phyloP scores from a whole-genome alignment of 305 asterid genomes.

The Fraxinus albicans region DNA sequence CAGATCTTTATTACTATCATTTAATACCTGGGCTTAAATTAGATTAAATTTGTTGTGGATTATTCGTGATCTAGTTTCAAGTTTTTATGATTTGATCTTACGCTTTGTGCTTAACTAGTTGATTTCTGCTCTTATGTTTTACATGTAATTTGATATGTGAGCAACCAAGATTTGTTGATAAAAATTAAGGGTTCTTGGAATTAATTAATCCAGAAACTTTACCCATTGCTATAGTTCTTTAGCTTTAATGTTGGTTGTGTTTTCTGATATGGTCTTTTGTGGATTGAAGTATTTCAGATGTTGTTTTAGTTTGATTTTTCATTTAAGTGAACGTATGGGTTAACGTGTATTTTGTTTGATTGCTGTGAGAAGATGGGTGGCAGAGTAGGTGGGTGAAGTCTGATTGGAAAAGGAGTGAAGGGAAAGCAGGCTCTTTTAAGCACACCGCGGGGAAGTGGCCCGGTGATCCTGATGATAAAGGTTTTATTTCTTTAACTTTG shows the following conservation, averaged over 20 bases:
- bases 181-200: background rate
- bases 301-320: background rate
- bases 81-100: background rate
- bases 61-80: background rate
- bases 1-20: too few species aligned
- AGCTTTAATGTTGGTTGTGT: background rate
- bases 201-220: background rate
- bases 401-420: constrained; percentile 88
- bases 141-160: background rate
- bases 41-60: background rate
- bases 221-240: background rate
- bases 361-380: constrained; percentile 71
- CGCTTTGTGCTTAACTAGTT: background rate
- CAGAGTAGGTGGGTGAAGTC: constrained; percentile 89
- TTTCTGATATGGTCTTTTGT: background rate
- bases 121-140: background rate
- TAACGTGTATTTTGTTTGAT: background rate
- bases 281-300: background rate
- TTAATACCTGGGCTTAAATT: background rate
- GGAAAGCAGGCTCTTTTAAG: constrained; percentile 93
- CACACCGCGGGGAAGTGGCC: constrained; percentile 90
- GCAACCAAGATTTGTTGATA: constrained; percentile 12
- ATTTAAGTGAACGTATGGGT: background rate
- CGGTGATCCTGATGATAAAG: constrained; percentile 95
- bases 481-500: constrained; percentile 29